Evolutionary conservation across 306 rosid species (phyloP), one percentile per base, ranked within the genome.

Genomic region (Phaseolus lunatus): DNA sequence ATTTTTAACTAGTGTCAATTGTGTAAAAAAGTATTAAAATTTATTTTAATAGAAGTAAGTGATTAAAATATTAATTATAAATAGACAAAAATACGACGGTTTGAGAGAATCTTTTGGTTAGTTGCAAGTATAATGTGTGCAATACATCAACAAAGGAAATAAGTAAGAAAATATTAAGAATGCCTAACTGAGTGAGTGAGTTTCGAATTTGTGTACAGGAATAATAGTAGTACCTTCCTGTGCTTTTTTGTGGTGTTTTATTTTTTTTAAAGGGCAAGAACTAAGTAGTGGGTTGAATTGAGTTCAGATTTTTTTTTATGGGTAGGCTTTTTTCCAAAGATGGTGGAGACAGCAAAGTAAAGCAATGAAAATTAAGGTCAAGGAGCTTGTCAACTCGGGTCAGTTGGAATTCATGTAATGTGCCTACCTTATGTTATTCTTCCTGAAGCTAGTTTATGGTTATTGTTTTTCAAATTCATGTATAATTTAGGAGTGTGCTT

Each of bases 261-360:
- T 58, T 58, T 56, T 19, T 56, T 62, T 57, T 63, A 47, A 26
- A 43, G 48, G 53, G 37, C 11, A 24, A 59, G 62, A 27, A 66
- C n/a, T 64, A n/a, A 44, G 67, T 47, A 33, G 22, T 33, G 69
- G 45, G 44, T 72, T 52, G 56, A 23, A 59, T 70, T 62, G 61
- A 24, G 47, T 67, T 48, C 70, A 80, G 20, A 31, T 53, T 70
- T 31, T 43, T 43, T 1, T 69, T 24, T 50, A 7, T 68, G 41
- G 31, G 13, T 19, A 90, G 94, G 97, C 95, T 15, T 92, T 92
- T 87, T 92, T 89, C 76, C 91, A 88, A 84, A 83, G 97, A 81
- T 92, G 97, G 97, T 92, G 97, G 97, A 87, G 91, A 59, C 94
- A 92, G 81, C 97, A 92, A 62, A 89, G 92, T 71, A 85, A 86